Percentiles rank a stretch among this genome's conserved stretches.
These are phyloP conservation scores for Penicillium concentricum DNA, from an alignment of 2,329 filamentous ascomycete genomes.

Conservation along the genomic window DNA sequence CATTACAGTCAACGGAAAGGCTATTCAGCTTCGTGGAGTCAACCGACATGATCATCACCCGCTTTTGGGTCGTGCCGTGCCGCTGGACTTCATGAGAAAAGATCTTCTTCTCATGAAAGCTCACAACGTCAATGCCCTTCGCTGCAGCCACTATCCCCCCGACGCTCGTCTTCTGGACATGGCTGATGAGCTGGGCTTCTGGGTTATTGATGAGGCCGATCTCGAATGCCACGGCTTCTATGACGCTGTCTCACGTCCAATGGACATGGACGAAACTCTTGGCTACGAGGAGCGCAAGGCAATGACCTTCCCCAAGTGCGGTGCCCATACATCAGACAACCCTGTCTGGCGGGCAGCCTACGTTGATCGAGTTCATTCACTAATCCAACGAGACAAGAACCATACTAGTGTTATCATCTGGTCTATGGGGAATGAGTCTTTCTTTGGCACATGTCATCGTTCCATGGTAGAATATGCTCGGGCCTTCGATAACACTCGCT, in stretches of 20 bases:
- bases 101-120: slow-evolving; percentile 68
- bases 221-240: slow-evolving; percentile 39
- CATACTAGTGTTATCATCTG: slow-evolving; percentile 70
- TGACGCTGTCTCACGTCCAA: slow-evolving; percentile 46
- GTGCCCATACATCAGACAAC: slow-evolving; percentile 32
- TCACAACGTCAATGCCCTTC: slow-evolving; percentile 68
- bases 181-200: slow-evolving; percentile 38
- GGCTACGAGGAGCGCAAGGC: slow-evolving; percentile 62
- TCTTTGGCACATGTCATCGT: slow-evolving; percentile 66
- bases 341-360: slow-evolving; percentile 57
- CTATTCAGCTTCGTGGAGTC: slow-evolving; percentile 61
- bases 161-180: slow-evolving; percentile 35
- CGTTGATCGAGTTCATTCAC: slow-evolving; percentile 63
- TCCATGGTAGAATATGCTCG: slow-evolving; percentile 67
- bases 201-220: slow-evolving; percentile 40
- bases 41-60: slow-evolving; percentile 73
- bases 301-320: slow-evolving; percentile 40
- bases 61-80: slow-evolving; percentile 60
- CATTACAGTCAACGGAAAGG: slow-evolving; percentile 59
- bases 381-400: slow-evolving; percentile 69
- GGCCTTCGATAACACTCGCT: slow-evolving; percentile 56
- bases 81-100: slow-evolving; percentile 59
- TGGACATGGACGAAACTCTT: slow-evolving; percentile 55
- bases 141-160: slow-evolving; percentile 65
- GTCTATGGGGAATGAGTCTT: slow-evolving; percentile 72